Conservation (phyloP, 495 filamentous ascomycete genomes). For the Tuber melanosporum region DNA sequence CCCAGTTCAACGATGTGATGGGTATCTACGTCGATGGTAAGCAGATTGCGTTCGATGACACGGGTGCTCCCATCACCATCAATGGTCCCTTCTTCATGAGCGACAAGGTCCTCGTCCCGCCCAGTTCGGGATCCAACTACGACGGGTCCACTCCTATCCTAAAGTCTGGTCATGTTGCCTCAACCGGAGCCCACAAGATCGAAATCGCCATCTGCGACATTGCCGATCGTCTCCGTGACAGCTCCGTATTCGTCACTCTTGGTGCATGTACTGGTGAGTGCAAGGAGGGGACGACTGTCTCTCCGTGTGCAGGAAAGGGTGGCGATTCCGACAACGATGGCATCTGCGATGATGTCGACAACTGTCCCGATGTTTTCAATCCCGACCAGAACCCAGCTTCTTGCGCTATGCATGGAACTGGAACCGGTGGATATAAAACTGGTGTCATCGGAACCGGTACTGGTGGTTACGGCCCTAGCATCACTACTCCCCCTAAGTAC, state of each 20-base stretch:
- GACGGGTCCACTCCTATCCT: conserved; percentile 33
- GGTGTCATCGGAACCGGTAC: neutral
- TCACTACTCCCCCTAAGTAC: neutral
- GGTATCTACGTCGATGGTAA: conserved; percentile 35
- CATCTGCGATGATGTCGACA: conserved; percentile 2
- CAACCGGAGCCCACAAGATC: conserved; percentile 27
- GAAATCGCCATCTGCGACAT: conserved; percentile 37
- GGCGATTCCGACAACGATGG: conserved; percentile 3
- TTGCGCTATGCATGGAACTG: neutral
- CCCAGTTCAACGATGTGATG: conserved; percentile 34
- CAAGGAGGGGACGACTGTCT: conserved; percentile 13
- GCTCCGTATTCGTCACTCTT: conserved; percentile 32
- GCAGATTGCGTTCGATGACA: conserved; percentile 28
- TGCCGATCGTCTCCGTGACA: conserved; percentile 24
- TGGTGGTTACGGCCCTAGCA: neutral
- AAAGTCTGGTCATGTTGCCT: conserved; percentile 7
- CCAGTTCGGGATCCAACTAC: conserved; percentile 24
- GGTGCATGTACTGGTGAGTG: conserved; percentile 25
- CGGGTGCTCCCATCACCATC: conserved; percentile 18
- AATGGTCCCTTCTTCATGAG: conserved; percentile 28
- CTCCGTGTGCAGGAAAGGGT: conserved; percentile 3
- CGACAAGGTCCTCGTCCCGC: conserved; percentile 27
- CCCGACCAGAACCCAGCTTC: neutral
- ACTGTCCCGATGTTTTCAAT: neutral
- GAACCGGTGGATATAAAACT: neutral